These are phyloP conservation scores for Colletotrichum sp. DNA, from an alignment of 2,329 filamentous ascomycete species.

Conservation along the genomic window DNA sequence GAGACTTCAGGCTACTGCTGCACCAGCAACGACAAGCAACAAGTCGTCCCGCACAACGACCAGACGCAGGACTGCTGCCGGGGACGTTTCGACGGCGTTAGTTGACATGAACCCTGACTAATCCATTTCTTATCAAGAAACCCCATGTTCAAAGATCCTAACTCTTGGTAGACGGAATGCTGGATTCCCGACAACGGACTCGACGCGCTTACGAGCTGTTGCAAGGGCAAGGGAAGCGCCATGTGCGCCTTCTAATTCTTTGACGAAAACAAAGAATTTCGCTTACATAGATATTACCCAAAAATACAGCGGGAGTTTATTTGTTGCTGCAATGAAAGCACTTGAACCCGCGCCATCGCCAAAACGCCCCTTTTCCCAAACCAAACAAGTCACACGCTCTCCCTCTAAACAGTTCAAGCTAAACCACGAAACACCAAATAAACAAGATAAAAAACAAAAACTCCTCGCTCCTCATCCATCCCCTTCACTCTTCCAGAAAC, in stretches of 20 bases:
- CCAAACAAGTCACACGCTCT: accelerated
- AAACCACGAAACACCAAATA: too few relatives aligned
- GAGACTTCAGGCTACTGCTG: neutral
- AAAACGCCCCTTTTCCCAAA: neutral
- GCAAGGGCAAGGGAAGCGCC: neutral
- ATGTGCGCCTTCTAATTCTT: neutral
- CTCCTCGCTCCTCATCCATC: too few relatives aligned
- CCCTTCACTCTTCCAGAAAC: too few relatives aligned
- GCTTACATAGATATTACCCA: neutral
- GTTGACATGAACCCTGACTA: accelerated
- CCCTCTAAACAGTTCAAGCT: too few relatives aligned
- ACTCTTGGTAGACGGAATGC: neutral
- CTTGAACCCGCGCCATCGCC: accelerated
- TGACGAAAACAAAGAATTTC: too few relatives aligned
- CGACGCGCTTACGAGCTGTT: neutral
- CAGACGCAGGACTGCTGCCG: neutral
- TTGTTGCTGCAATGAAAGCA: accelerated
- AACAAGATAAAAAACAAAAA: too few relatives aligned
- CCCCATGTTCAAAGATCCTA: neutral
- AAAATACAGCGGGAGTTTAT: neutral
- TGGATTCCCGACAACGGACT: neutral
- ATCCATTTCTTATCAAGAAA: neutral
- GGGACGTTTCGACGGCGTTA: neutral
- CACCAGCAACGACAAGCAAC: neutral
- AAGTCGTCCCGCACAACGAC: neutral